Evolutionary conservation across 768 basidiomycete genomes (phyloP), one percentile per base, ranked within the genome.

Genomic region (Mycena galericulata): DNA sequence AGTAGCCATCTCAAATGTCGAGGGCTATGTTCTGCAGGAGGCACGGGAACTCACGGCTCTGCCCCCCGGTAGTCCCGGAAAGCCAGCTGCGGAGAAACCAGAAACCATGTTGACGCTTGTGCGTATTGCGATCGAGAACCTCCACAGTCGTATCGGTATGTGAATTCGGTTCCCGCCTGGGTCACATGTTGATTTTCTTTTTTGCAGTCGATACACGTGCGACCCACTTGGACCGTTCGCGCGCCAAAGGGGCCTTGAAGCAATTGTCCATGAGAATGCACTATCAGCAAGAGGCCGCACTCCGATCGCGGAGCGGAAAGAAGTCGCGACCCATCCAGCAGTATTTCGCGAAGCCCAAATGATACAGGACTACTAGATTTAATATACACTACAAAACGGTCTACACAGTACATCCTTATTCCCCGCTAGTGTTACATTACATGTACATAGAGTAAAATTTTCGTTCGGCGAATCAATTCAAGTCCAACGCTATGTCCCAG

Each of bases 201-300:
- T 12, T 26, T 6, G 15, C 65, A 93, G 92, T 87, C 50, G 93
- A 94, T 75, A 89, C 88, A 3, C 90, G 92, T 50, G 92, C 91
- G 29, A 88, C 90, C 2, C 88, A 92, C 76, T 82, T 95, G 36
- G 92, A 94, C 68, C 89, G 93, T 51, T 92, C 93, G 3, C 85
- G 90, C 62, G 85, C 88, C 5, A 95, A 94, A 72, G 90, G 88
- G 3, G 85, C 86, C 0, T 77, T 94, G 54, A 91, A 94, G 74
- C 87, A 86, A 47, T 77, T 93, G 17, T 82, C 86, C 11, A 85
- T 91, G 81, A 86, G 89, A 26, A 78, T 94, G 15, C 77, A 87
- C 73, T 93, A 91, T 73, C 90, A 92, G 71, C 88, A 68, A 40
- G 57, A 65, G 24, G 63, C 46, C 26, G 70, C 63, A n/a, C 49